These are phyloP conservation scores for Zea luxurians DNA, from an alignment of 176 grass and related monocot species.

Conservation along the genomic window DNA sequence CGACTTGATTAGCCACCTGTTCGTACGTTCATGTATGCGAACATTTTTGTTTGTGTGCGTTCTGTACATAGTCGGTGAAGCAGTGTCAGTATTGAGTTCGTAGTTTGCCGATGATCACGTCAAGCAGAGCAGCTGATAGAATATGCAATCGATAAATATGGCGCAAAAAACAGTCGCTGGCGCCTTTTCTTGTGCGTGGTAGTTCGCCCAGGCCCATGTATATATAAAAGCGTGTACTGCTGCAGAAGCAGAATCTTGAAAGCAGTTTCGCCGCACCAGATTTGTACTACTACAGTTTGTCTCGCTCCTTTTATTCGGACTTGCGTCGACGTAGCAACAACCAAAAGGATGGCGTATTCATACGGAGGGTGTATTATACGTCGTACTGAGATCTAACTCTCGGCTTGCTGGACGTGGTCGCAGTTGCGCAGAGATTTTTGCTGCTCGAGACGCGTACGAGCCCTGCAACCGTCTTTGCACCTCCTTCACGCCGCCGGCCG, in stretches of 20 bases:
- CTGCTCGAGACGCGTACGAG: conserved; percentile 1
- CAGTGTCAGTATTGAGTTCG: neutral
- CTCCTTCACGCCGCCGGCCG: conserved; percentile 26
- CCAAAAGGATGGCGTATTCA: no score
- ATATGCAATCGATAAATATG: conserved; percentile 26
- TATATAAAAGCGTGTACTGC: neutral
- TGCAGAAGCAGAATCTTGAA: neutral
- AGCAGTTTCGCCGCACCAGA: neutral
- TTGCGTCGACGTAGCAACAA: neutral
- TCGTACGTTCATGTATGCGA: conserved; percentile 16
- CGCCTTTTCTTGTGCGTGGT: conserved; percentile 21
- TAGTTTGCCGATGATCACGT: conserved; percentile 37
- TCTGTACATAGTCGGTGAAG: conserved; percentile 10
- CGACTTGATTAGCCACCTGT: neutral
- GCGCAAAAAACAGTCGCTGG: conserved; percentile 19
- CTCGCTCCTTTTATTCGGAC: neutral
- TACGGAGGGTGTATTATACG: neutral
- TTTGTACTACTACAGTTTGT: neutral
- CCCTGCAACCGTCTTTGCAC: conserved; percentile 17
- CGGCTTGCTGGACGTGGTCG: neutral
- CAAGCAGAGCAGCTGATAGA: conserved; percentile 21
- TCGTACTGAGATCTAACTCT: no score
- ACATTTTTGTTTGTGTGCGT: conserved; percentile 6
- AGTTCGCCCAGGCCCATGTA: neutral
- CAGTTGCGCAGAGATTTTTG: neutral